Evolutionary conservation across 352 stramenopile genomes (phyloP), one percentile per base, ranked within the genome.

Genomic region (Saprolegnia parasitica): DNA sequence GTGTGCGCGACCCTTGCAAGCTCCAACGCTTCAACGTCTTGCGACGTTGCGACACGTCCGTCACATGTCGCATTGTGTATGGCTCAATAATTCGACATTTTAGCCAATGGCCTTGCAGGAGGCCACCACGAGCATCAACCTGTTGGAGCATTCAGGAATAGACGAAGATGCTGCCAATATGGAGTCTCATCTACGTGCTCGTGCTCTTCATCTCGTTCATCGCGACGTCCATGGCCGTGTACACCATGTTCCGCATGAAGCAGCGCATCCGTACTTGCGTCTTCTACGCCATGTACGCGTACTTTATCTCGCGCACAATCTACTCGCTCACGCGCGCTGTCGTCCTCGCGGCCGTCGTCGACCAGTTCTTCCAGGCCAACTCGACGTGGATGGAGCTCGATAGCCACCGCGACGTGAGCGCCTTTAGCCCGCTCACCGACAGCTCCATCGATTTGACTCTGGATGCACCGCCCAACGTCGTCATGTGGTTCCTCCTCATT

Each of bases 171-270:
- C 42, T 68, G 16, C 62, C 62, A 23, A 68, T 18, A 58, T 68
- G 62, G 62, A 68, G 62, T 20, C 29, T 60, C 18, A 20, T 68
- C 11, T 68, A 68, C 37, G 42, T 40, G 47, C 54, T 68, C 50
- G 29, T 57, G 18, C 56, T 68, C 32, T 61, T 20, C 23, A 11
- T 68, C 62, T 68, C 62, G 62, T 68, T 61, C 62, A 18, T 68
- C 20, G 39, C 62, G 35, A 56, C 62, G 47, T 29, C 42, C 26
- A 16, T 40, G n/a, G 62, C 62, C 11, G 18, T 40, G 62, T 35
- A 21, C 26, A 58, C 46, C 8, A 39, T 68, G 42, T 26, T 56
- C 50, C n/a, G 29, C 35, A 35, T 47, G 26, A 57, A n/a, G 29
- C 54, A 58, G 26, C 42, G 45, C 24, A 45, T 68, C 11, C 24